Base-by-base conservation (phyloP, 129 eudicot species). In the Artemisia annua region DNA sequence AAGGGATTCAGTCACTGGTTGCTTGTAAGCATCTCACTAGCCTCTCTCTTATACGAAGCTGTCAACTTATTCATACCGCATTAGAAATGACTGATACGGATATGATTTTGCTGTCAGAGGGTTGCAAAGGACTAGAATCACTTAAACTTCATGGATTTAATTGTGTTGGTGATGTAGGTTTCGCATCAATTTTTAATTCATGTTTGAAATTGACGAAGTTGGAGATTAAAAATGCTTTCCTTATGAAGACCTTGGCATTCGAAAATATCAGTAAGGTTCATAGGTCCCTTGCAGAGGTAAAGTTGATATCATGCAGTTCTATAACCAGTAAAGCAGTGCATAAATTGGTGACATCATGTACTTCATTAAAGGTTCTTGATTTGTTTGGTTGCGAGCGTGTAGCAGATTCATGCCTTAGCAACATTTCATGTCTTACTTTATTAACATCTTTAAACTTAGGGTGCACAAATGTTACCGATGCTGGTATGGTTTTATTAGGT, bases 111-210 rank as follows among this genome's bases (percentile, higher is more conserved):
- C 96, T 86, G 64, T 75, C 89, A 1, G 86, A 83, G 71, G 79
- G 85, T 20, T 87, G 90, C 68, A 65, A 63, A 73, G 73, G 79
- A 24, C 81, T 89, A 20, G 86, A 87, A 63, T 78, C 90, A 1
- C 67, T 89, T 32, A 82, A 78, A 32, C 78, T 89, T 8, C 81
- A 82, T 44, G 96, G 96, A 63, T 87, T 89, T 55, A 82, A 85
- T 66, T 77, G 26, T 72, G 87, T 89, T 26, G 81, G 85, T 19
- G 90, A 89, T 73, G 92, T 85, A 32, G 96, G 92, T 4, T 89
- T 82, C 70, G 55, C 85, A 19, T 72, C 92, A n/a, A 18, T 89
- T 56, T 58, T 87, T 3, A 78, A 71, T 15, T 78, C 90, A 0
- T 87, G 90, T 48, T 32, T 7, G 11, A 85, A 63, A 17, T 58